A percentile compares a stretch with the other conserved stretches of the same genome.
phyloP scores from a whole-genome alignment of 768 basidiomycete species.

The Pholiota microspora region DNA sequence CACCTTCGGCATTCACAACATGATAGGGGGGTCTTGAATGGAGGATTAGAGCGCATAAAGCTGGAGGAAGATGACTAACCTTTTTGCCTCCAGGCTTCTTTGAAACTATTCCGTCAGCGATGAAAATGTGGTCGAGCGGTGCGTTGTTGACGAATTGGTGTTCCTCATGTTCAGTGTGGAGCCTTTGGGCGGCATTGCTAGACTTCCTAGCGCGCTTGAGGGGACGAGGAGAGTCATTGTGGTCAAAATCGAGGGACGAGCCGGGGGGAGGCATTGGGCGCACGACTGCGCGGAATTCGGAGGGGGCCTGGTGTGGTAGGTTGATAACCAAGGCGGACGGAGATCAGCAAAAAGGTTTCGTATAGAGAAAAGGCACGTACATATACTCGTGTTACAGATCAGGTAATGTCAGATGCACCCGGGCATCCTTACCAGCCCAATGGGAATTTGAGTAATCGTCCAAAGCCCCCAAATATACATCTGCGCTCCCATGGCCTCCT shows the following conservation, averaged over 20 bases:
- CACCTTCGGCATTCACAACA: slow-evolving; percentile 65
- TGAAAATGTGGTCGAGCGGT: slow-evolving; percentile 49
- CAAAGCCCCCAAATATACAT: slow-evolving; percentile 15
- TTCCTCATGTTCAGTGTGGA: slow-evolving; percentile 23
- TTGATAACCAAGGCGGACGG: slow-evolving; percentile 24
- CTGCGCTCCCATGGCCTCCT: slow-evolving; percentile 19
- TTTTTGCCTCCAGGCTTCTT: slow-evolving; percentile 50
- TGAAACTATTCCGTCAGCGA: slow-evolving; percentile 42
- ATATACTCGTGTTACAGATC: slow-evolving; percentile 24
- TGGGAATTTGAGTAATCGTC: slow-evolving; percentile 20
- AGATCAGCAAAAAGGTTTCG: slow-evolving; percentile 26
- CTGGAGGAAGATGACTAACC: slow-evolving; percentile 27
- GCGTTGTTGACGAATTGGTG: slow-evolving; percentile 24
- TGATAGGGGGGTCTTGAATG: slow-evolving; percentile 47
- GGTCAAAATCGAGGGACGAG: slow-evolving; percentile 20
- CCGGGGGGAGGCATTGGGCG: slow-evolving; percentile 22
- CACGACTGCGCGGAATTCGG: slow-evolving; percentile 29
- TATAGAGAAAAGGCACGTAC: slow-evolving; percentile 25
- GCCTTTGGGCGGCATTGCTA: slow-evolving; percentile 14
- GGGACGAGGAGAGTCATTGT: slow-evolving; percentile 28
- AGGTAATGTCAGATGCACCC: slow-evolving; percentile 20
- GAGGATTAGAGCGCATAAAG: slow-evolving; percentile 4
- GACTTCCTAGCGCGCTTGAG: slow-evolving; percentile 47
- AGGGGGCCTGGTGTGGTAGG: slow-evolving; percentile 29
- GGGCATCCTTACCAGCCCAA: slow-evolving; percentile 21